Evolutionary conservation across 345 rosid species (phyloP), one percentile per base, ranked within the genome.

Genomic region (Pseudoturritis turrita): DNA sequence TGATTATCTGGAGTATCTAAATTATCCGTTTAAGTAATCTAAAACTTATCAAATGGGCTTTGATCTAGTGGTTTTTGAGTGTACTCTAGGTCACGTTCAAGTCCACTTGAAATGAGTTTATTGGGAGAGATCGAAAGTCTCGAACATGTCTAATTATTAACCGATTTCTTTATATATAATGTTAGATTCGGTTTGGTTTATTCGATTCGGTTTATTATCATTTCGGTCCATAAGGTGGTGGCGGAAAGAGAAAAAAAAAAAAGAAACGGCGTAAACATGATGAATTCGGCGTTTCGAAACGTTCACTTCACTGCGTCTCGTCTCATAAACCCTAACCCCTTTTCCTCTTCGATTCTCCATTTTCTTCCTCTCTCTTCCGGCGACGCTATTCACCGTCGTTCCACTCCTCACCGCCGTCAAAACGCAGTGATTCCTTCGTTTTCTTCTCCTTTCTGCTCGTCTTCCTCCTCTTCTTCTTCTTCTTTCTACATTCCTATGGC

Each of bases 221-320:
- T 17, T 61, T 23, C 15, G 62, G 56, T 65, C 65, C 35, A 55
- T 57, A 58, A 37, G 43, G 39, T 31, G 7, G 4, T 13, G 33
- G 1, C 2, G 50, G 33, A 51, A 52, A 68, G 23, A 67, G 55
- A 37, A 52, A 9, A 10, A 22, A 61, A 46, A 36, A 58, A 6
- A 10, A 22, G 43, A 26, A 61, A 28, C 51, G 35, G 15, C 60
- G 18, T 15, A 29, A 57, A n/a, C 50, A 37, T 37, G 68, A 84
- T 83, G 88, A 85, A 79, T 71, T 60, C 75, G 19, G 78, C 75
- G 76, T 76, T 85, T 74, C 83, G 92, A 75, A 84, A 52, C 83
- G 76, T 72, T 25, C 78, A 56, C 47, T 53, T 67, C 33, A 60
- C 75, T 10, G 70, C 67, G 67, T 64, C 80, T 50, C 81, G 82